Evolutionary conservation across 2,329 filamentous ascomycete genomes (phyloP).

Genomic region (Botrytis aclada): DNA sequence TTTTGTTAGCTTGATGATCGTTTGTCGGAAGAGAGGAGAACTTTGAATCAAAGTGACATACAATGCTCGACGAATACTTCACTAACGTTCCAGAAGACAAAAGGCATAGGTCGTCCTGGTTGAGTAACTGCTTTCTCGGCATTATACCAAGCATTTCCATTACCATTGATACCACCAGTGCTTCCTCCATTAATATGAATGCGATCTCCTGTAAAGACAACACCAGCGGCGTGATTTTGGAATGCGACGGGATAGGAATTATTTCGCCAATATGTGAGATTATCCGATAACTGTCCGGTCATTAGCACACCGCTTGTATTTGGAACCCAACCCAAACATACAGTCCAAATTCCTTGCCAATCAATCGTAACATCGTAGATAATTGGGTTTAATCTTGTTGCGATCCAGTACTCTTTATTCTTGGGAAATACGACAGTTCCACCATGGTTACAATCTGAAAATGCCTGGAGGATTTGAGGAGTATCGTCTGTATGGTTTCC

Average conservation of each 20-base stretch:
- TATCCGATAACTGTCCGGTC: constrained; percentile 43
- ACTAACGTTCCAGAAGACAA: constrained; percentile 57
- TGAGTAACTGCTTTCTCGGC: constrained; percentile 46
- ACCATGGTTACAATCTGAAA: constrained; percentile 47
- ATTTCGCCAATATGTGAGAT: constrained; percentile 53
- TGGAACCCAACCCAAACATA: constrained; percentile 29
- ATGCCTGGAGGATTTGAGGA: constrained; percentile 50
- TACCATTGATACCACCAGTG: constrained; percentile 53
- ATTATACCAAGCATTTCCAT: constrained; percentile 53
- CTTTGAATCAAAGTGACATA: constrained; percentile 20
- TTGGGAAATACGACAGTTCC: constrained; percentile 51
- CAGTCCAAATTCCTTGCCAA: constrained; percentile 52
- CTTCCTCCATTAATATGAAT: constrained; percentile 52
- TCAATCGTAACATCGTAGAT: constrained; percentile 50
- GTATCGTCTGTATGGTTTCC: constrained; percentile 47
- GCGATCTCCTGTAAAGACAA: constrained; percentile 48
- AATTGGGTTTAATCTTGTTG: constrained; percentile 47
- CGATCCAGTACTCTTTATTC: constrained; percentile 50
- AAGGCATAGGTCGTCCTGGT: constrained; percentile 54
- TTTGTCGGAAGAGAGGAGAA: not conserved
- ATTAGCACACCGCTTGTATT: not conserved
- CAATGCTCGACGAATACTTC: constrained; percentile 51
- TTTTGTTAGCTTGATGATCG: not conserved
- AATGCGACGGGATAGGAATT: constrained; percentile 52
- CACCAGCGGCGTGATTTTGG: constrained; percentile 54